Percentiles rank a stretch among this genome's conserved stretches.
These are phyloP conservation scores for Cladosporium sp. DNA, from an alignment of 2,329 filamentous ascomycete species.

Conservation along the genomic window DNA sequence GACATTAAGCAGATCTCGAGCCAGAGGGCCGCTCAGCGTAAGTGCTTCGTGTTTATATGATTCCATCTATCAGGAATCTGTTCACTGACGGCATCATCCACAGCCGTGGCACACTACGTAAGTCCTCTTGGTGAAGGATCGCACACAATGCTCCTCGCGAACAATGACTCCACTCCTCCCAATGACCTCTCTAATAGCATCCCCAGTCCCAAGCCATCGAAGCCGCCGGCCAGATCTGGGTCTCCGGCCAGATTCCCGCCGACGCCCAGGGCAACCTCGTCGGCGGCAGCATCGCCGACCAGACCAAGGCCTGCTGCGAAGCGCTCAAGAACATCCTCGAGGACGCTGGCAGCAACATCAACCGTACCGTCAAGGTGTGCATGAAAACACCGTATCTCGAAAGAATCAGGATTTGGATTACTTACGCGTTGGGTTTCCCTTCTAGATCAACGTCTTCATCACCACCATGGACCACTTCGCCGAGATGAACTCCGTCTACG, in stretches of 20 bases:
- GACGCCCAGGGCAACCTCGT: conserved; percentile 62
- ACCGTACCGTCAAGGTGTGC: conserved; percentile 78
- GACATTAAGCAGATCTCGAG: conserved; percentile 47
- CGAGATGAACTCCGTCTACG: conserved; percentile 83
- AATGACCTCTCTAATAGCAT: background rate
- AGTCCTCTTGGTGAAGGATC: conserved; percentile 25
- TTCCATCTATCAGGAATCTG: conserved; percentile 4
- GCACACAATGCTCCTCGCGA: background rate
- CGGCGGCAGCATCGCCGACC: conserved; percentile 65
- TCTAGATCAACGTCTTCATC: conserved; percentile 68
- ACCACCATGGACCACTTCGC: conserved; percentile 88
- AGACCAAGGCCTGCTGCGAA: conserved; percentile 70
- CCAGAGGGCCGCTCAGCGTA: conserved; percentile 46
- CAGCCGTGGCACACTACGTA: conserved; percentile 48
- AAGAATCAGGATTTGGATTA: background rate
- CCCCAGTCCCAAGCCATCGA: conserved; percentile 60
- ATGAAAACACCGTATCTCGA: background rate
- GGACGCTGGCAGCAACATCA: conserved; percentile 74
- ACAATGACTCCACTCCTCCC: background rate
- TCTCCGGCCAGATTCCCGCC: conserved; percentile 76
- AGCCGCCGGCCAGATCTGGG: conserved; percentile 65
- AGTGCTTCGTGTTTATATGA: conserved; percentile 22
- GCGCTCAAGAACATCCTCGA: conserved; percentile 83
- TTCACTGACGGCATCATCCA: conserved; percentile 15
- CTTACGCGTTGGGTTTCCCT: conserved; percentile 9